Base-by-base conservation (phyloP, 805 yeast genomes). In the Candida maltosa region DNA sequence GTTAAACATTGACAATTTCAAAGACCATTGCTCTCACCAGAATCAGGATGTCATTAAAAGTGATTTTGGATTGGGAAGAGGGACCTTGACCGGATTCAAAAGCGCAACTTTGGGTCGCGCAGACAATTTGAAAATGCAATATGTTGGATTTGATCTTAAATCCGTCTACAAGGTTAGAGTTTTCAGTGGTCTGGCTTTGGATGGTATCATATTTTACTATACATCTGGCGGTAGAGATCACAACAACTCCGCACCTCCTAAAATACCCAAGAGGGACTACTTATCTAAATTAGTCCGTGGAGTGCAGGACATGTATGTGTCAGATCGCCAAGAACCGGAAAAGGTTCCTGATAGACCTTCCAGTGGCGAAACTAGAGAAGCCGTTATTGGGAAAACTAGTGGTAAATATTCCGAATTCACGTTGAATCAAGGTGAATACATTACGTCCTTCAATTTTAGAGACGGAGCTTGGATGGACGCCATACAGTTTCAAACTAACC, bases 401-500 rank as follows among this genome's bases (percentile, higher is more conserved):
- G 45, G 46, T 7, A 66, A 75, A 39, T 80, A 69, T 42, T 51
- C 79, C 0, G 88, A 82, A 40, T 73, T 82, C 39, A 54, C 51
- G 1, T 48, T 88, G n/a, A 62, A 63, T 3, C 55, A 54, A 0
- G 85, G 78, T 31, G 96, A 91, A 52, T 39, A 45, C 7, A 62
- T 91, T 6, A 54, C 67, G 3, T 83, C 81, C 17, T 62, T 89
- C 36, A 68, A 72, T 28, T 61, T 87, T 30, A 69, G 95, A 44
- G 68, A 78, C 27, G 97, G 97, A 8, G 78, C 70, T 2, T 93
- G 97, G 97, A 67, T 93, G 4, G 97, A 93, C 65, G 96, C 83
- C 1, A 63, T 87, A 16, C 93, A 85, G 52, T 62, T 93, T 22
- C 67, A 78, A 14, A 84, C 95, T 2, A 65, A 62, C 38, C 52